Base-by-base conservation (phyloP, 1,284 basidiomycete species). In the Trametes hirsuta region DNA sequence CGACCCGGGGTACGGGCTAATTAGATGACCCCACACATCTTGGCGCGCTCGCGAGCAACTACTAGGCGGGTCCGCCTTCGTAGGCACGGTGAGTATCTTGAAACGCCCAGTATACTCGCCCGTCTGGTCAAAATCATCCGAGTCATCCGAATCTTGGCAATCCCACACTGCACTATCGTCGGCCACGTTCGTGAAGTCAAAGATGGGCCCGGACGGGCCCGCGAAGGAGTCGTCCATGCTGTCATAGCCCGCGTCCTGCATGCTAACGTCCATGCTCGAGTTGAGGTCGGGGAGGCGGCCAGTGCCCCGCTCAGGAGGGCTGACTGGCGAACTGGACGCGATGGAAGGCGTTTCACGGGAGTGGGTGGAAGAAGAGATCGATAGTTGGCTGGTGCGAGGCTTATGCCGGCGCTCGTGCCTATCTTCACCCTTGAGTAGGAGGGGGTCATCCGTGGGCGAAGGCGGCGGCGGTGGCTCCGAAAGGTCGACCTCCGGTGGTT, bases 401-500 rank as follows among this genome's bases (percentile, higher is more conserved):
- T 53, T 58, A 22, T 52, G 47, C 25, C 45, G 50, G 11, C 58
- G 44, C 10, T 41, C 63, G n/a, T 57, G 62, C 34, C 60, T 53
- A 15, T 71, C 67, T 22, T 75, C 74, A 5, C 81, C 84, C 45
- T 79, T 80, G 25, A 91, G 77, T 3, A 91, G 73, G 0, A 91
- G 71, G 0, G 90, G 90, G 66, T 91, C 89, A 47, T 91, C 89
- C 1, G 83, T 83, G 0, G 89, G 90, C 55, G 87, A 90, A 0
- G 87, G 78, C 1, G 89, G 90, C 3, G 87, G 85, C 61, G 84
- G 78, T 2, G 85, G 84, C 11, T 71, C 76, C 49, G 72, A 79
- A 30, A 88, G 71, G 66, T 89, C 83, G 62, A 90, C 77, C n/a
- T 84, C 81, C 0, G 87, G 87, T 6, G 81, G 79, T 64, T 90